Evolutionary conservation across 371 early-diverging fungal genomes (phyloP).

Genomic region (Lichtheimia hyalospora): DNA sequence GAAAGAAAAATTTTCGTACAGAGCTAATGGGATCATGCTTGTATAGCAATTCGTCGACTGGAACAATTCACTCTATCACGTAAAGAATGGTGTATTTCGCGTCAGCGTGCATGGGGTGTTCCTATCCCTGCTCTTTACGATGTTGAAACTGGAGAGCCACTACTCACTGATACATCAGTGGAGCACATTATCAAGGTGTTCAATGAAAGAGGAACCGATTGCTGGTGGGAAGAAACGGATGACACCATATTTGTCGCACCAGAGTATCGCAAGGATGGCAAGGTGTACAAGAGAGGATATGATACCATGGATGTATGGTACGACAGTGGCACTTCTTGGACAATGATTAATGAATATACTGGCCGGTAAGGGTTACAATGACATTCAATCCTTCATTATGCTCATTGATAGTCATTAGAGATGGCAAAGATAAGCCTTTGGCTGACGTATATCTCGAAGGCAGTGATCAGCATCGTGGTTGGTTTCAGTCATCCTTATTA

Average conservation of each 20-base stretch:
- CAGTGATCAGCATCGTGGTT: slow-evolving; percentile 95
- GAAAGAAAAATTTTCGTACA: neutral
- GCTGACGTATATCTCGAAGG: slow-evolving; percentile 95
- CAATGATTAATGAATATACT: slow-evolving; percentile 47
- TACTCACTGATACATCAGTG: slow-evolving; percentile 67
- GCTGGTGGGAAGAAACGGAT: slow-evolving; percentile 79
- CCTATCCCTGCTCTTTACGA: slow-evolving; percentile 85
- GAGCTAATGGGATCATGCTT: neutral
- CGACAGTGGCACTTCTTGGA: slow-evolving; percentile 92
- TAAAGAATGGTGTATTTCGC: slow-evolving; percentile 92
- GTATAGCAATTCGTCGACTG: slow-evolving; percentile 52
- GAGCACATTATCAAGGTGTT: slow-evolving; percentile 69
- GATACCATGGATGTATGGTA: slow-evolving; percentile 98
- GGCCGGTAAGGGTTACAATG: neutral
- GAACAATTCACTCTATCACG: slow-evolving; percentile 67
- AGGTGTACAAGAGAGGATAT: slow-evolving; percentile 58
- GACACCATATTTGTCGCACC: slow-evolving; percentile 72
- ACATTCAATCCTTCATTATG: too few species aligned
- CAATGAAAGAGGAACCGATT: slow-evolving; percentile 65
- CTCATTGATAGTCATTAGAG: neutral
- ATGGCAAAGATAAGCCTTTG: slow-evolving; percentile 25
- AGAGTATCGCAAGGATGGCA: slow-evolving; percentile 56
- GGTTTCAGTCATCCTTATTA: slow-evolving; percentile 96
- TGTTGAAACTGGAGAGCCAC: slow-evolving; percentile 57
- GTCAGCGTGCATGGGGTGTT: slow-evolving; percentile 85